Evolutionary conservation across 129 eudicot species (phyloP).

Genomic region (Pittosporum tobira): DNA sequence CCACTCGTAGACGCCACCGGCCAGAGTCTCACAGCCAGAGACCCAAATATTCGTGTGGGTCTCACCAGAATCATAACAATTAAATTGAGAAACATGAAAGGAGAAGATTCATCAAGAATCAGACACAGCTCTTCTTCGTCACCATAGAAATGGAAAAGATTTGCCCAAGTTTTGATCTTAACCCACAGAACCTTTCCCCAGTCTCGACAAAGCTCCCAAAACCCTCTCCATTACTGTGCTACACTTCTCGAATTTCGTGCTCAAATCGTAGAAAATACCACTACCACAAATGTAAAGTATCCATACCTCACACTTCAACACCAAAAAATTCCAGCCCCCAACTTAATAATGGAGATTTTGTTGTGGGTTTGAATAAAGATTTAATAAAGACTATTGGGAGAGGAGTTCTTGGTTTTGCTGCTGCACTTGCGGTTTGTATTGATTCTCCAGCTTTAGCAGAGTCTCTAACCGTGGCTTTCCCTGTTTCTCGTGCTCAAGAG

Average conservation of each 20-base stretch:
- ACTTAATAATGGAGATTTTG: constrained; percentile 7
- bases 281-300: constrained; percentile 13
- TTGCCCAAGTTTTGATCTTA: constrained; percentile 35
- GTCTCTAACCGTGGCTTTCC: constrained; percentile 83
- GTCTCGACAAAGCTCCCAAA: constrained; percentile 24
- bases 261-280: constrained; percentile 10
- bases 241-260: constrained; percentile 19
- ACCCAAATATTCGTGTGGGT: neutral
- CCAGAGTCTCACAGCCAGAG: neutral
- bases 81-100: no score
- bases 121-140: constrained; percentile 7
- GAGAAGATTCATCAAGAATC: neutral
- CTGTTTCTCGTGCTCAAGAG: constrained; percentile 87
- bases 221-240: constrained; percentile 34
- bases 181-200: constrained; percentile 21
- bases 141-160: constrained; percentile 38
- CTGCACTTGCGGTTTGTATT: constrained; percentile 52
- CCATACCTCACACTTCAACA: constrained; percentile 10
- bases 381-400: constrained; percentile 36
- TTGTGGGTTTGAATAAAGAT: constrained; percentile 22
- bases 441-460: constrained; percentile 74
- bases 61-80: neutral
- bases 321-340: constrained; percentile 10
- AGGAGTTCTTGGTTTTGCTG: constrained; percentile 65
- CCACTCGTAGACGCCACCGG: neutral